phyloP scores from a whole-genome alignment of 176 grass and related monocot genomes.

The Carex parvula region DNA sequence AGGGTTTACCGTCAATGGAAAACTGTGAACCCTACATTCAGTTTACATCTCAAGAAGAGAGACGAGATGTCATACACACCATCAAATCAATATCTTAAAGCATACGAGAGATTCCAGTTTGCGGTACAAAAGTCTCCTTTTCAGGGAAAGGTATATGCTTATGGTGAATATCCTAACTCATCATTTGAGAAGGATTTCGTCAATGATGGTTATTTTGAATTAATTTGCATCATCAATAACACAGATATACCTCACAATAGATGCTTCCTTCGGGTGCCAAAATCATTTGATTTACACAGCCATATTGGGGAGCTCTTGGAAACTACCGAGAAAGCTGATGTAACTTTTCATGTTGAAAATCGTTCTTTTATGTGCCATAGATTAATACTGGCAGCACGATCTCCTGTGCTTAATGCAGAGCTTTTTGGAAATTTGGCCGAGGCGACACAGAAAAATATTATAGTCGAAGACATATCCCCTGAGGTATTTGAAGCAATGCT shows the following conservation, averaged over 20 bases:
- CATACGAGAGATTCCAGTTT: too few species aligned
- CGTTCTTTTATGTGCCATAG: background rate
- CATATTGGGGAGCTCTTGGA: background rate
- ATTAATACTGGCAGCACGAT: background rate
- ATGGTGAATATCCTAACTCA: background rate
- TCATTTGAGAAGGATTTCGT: background rate
- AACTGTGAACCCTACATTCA: background rate
- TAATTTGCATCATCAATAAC: background rate
- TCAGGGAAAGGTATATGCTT: background rate
- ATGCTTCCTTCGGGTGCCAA: background rate
- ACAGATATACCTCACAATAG: background rate
- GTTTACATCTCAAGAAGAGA: background rate
- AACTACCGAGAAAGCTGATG: background rate
- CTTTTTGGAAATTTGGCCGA: background rate
- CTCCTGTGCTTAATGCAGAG: background rate
- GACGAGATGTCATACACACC: too few species aligned
- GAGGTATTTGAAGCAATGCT: slow-evolving; percentile 15
- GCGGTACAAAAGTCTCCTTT: background rate
- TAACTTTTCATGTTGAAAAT: background rate
- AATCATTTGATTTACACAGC: background rate
- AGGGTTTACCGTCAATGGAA: background rate
- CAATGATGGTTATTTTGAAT: background rate
- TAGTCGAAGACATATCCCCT: background rate
- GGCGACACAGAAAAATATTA: background rate
- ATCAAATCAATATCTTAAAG: too few species aligned